Evolutionary conservation across 2,329 filamentous ascomycete genomes (phyloP).

Genomic region (Penicillium janthinellum): DNA sequence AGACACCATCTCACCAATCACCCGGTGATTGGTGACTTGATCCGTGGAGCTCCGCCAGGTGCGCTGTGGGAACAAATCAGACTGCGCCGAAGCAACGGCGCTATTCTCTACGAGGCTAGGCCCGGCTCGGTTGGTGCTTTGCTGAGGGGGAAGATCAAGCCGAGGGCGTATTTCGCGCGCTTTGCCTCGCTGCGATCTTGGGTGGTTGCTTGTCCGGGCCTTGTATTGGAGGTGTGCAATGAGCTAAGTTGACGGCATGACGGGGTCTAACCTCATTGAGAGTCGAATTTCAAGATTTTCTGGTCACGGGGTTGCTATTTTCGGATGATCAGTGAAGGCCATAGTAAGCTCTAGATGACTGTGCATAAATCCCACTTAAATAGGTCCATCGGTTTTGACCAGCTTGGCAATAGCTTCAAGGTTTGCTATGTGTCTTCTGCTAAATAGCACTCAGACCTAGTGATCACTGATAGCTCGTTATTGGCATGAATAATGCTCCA

Average conservation of each 20-base stretch:
- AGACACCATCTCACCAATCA: slow-evolving; percentile 4
- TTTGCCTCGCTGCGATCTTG: background rate
- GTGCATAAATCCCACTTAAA: background rate
- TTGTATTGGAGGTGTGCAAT: background rate
- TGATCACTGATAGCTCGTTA: background rate
- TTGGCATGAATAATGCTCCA: background rate
- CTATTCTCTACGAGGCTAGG: background rate
- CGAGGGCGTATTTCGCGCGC: slow-evolving; percentile 4
- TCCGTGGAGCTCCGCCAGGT: background rate
- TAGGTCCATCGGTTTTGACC: too few species aligned
- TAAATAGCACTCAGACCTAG: background rate
- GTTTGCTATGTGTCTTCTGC: too few species aligned
- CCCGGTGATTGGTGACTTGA: background rate
- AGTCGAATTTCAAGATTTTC: background rate
- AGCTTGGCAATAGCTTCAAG: too few species aligned
- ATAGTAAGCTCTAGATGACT: background rate
- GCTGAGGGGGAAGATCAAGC: slow-evolving; percentile 10
- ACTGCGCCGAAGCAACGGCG: background rate
- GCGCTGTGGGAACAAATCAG: slow-evolving; percentile 9
- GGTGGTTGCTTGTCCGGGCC: background rate
- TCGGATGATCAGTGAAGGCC: background rate
- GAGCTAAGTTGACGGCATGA: background rate
- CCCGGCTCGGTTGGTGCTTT: background rate
- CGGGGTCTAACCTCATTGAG: background rate
- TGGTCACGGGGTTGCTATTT: slow-evolving; percentile 13